Evolutionary conservation across 805 yeast genomes (phyloP).

Genomic region (Ogataea salicorniae): DNA sequence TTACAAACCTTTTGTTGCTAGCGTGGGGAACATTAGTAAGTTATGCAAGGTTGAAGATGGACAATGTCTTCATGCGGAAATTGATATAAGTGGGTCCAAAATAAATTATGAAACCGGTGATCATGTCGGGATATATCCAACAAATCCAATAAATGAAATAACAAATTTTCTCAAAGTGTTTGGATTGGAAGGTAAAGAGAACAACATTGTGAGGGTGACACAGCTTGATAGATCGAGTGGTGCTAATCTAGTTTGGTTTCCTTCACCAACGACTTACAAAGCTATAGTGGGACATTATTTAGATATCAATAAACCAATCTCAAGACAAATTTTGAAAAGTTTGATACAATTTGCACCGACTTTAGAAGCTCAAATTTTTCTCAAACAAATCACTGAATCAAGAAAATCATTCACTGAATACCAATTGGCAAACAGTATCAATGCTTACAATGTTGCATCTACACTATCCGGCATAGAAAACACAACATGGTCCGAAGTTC

Average conservation of each 20-base stretch:
- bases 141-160: constrained; percentile 66
- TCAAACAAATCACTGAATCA: constrained; percentile 27
- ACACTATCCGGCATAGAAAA: not conserved
- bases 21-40: constrained; percentile 49
- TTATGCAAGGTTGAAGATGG: constrained; percentile 51
- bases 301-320: constrained; percentile 81
- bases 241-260: constrained; percentile 48
- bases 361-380: constrained; percentile 35
- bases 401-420: constrained; percentile 42
- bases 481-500: constrained; percentile 60
- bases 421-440: not conserved
- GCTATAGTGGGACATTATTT: constrained; percentile 73
- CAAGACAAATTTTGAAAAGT: constrained; percentile 69
- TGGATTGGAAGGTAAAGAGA: constrained; percentile 43
- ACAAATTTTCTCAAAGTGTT: constrained; percentile 55
- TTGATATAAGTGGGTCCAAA: constrained; percentile 63
- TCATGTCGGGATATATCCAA: constrained; percentile 87
- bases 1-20: constrained; percentile 61
- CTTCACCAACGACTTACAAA: constrained; percentile 71
- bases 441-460: not conserved
- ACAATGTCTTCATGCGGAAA: constrained; percentile 76
- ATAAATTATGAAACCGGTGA: constrained; percentile 88
- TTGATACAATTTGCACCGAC: constrained; percentile 74
- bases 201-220: constrained; percentile 51
- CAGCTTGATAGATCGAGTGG: constrained; percentile 59